Evolutionary conservation across 352 stramenopile genomes (phyloP).

Genomic region (Globisporangium irregulare): DNA sequence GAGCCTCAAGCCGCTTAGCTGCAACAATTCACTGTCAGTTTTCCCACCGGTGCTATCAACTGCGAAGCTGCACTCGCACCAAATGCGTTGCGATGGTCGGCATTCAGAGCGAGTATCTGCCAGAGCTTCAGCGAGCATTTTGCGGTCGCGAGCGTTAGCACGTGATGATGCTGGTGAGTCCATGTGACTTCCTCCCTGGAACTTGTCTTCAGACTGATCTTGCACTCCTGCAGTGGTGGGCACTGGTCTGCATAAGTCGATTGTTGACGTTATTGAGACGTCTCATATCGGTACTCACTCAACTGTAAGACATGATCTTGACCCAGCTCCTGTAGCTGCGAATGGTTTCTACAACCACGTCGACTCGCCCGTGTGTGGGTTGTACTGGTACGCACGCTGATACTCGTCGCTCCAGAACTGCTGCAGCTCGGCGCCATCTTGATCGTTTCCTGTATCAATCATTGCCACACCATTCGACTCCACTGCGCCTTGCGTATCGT

Average conservation of each 20-base stretch:
- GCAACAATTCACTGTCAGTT: conserved; percentile 23
- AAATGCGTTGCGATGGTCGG: conserved; percentile 24
- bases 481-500: no score
- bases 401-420: conserved; percentile 67
- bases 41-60: conserved; percentile 27
- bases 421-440: conserved; percentile 19
- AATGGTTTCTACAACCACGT: conserved; percentile 30
- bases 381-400: conserved; percentile 45
- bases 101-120: conserved; percentile 30
- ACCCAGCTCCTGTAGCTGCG: no score
- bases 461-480: no score
- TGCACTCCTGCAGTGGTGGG: not conserved
- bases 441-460: not conserved
- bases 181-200: conserved; percentile 45
- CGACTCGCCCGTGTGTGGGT: conserved; percentile 40
- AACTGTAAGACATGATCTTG: no score
- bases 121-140: conserved; percentile 47
- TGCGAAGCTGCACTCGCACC: conserved; percentile 22
- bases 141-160: conserved; percentile 43
- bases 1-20: conserved; percentile 25
- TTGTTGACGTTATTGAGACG: no score
- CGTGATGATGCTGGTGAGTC: conserved; percentile 55
- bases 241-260: not conserved
- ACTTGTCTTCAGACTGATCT: conserved; percentile 4
- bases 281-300: no score